A percentile compares a stretch with the other conserved stretches of the same genome.
phyloP scores from a whole-genome alignment of 1,284 basidiomycete species.

The Exobasidium rhododendri region DNA sequence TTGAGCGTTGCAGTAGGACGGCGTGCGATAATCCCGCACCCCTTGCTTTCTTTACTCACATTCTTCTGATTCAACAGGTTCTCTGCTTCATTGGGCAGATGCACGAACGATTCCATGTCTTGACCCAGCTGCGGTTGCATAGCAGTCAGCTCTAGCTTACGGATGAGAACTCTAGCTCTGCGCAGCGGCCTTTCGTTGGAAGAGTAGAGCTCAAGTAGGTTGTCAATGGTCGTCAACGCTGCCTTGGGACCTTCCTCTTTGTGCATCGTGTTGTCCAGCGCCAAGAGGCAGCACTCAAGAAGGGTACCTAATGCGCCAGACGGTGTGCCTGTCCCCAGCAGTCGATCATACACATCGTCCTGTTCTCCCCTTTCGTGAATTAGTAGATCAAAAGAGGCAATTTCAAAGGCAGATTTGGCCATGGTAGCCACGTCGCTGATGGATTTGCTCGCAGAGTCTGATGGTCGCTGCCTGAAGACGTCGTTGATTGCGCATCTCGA shows the following conservation, averaged over 20 bases:
- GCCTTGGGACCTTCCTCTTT: slow-evolving; percentile 29
- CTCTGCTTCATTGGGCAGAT: slow-evolving; percentile 18
- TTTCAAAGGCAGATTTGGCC: slow-evolving; percentile 1
- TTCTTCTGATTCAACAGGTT: slow-evolving; percentile 9
- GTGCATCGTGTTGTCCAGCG: slow-evolving; percentile 27
- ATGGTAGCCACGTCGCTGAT: neutral
- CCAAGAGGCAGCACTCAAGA: slow-evolving; percentile 25
- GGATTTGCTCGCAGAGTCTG: neutral
- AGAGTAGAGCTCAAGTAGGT: slow-evolving; percentile 21
- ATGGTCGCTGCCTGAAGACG: neutral
- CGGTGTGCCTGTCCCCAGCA: neutral
- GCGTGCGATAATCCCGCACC: neutral
- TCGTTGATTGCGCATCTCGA: neutral
- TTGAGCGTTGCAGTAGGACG: neutral
- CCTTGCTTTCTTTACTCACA: neutral
- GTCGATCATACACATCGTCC: neutral
- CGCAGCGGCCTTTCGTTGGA: slow-evolving; percentile 24
- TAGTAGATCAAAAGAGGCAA: neutral
- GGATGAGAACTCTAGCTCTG: slow-evolving; percentile 25
- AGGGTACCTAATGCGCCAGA: slow-evolving; percentile 21
- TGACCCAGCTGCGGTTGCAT: slow-evolving; percentile 15
- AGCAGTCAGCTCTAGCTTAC: slow-evolving; percentile 25
- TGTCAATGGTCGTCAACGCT: slow-evolving; percentile 16
- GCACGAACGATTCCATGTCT: slow-evolving; percentile 7
- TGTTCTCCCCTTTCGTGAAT: neutral